A percentile compares a stretch with the other conserved stretches of the same genome.
Conservation (phyloP, 2,329 filamentous ascomycete species). For the Aspergillus tubingensis region DNA sequence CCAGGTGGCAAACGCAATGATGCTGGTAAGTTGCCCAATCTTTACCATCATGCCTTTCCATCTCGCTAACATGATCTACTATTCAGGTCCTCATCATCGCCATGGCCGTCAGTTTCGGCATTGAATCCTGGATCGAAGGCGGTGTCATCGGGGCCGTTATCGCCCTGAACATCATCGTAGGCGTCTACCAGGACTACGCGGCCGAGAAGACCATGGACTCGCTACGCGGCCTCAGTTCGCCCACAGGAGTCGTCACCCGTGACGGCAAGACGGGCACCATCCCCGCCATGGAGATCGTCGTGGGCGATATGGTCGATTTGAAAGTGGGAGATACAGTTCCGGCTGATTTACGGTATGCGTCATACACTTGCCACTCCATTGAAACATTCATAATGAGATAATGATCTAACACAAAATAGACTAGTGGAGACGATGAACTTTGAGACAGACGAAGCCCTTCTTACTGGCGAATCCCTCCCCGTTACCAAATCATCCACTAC, state of each 20-base stretch:
- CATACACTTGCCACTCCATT: background rate
- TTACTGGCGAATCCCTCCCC: slow-evolving; percentile 64
- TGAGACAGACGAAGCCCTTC: slow-evolving; percentile 69
- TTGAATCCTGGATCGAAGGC: slow-evolving; percentile 60
- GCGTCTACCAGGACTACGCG: slow-evolving; percentile 63
- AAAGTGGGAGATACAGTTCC: slow-evolving; percentile 64
- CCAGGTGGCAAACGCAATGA: slow-evolving; percentile 71
- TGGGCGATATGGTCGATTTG: slow-evolving; percentile 59
- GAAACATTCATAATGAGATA: too few relatives aligned
- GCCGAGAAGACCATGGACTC: slow-evolving; percentile 65
- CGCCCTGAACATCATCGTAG: slow-evolving; percentile 58
- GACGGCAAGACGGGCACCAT: slow-evolving; percentile 58
- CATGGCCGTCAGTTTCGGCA: slow-evolving; percentile 65
- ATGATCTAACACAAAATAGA: slow-evolving; percentile 24
- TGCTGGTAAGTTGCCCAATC: slow-evolving; percentile 52
- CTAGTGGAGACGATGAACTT: slow-evolving; percentile 67
- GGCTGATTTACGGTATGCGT: slow-evolving; percentile 58
- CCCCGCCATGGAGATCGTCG: slow-evolving; percentile 61
- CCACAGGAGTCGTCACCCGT: slow-evolving; percentile 59
- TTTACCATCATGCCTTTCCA: background rate
- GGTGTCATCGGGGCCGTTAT: slow-evolving; percentile 63
- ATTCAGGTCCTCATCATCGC: slow-evolving; percentile 72
- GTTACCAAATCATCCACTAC: slow-evolving; percentile 55
- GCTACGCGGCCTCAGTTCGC: slow-evolving; percentile 58
- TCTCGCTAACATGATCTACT: background rate